phyloP scores from a whole-genome alignment of 768 basidiomycete genomes.

The Tulasnella sp. region DNA sequence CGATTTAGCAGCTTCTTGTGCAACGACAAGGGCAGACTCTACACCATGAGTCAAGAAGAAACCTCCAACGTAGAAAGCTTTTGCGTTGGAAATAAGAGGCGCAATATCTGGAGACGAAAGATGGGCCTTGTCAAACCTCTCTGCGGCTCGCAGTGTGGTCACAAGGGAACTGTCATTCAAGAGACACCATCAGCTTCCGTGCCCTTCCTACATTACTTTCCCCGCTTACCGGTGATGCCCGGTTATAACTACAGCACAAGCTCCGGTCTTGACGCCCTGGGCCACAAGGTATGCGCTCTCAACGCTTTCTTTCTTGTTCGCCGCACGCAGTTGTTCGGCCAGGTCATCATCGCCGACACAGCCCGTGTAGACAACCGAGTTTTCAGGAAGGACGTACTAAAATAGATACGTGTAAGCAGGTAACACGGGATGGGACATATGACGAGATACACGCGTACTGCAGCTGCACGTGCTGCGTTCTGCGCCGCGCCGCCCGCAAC shows the following conservation, averaged over 20 bases:
- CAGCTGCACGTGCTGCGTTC: constrained; percentile 92
- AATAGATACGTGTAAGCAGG: background rate
- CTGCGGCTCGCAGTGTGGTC: constrained; percentile 81
- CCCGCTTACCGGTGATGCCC: constrained; percentile 69
- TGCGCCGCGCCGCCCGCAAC: constrained; percentile 97
- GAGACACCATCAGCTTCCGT: background rate
- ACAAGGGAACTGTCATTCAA: constrained; percentile 60
- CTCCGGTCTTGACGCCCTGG: constrained; percentile 80
- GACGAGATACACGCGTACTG: constrained; percentile 43
- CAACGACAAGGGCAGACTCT: constrained; percentile 56
- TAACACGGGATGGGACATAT: constrained; percentile 2
- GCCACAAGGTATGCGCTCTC: constrained; percentile 81
- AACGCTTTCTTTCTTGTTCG: constrained; percentile 88
- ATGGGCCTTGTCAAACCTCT: constrained; percentile 76
- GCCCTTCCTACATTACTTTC: background rate
- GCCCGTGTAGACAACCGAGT: constrained; percentile 87
- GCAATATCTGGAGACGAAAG: constrained; percentile 65
- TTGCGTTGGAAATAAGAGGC: constrained; percentile 64
- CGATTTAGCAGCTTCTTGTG: constrained; percentile 60
- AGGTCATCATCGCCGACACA: constrained; percentile 91
- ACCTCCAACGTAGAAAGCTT: constrained; percentile 88
- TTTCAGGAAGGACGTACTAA: constrained; percentile 81
- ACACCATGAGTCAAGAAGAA: constrained; percentile 95
- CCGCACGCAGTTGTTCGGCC: constrained; percentile 74
- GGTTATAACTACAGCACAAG: constrained; percentile 92